A percentile compares a stretch with the other conserved stretches of the same genome.
Evolutionary conservation across 2,329 filamentous ascomycete genomes (phyloP).

Genomic region (Colletotrichum sp.): DNA sequence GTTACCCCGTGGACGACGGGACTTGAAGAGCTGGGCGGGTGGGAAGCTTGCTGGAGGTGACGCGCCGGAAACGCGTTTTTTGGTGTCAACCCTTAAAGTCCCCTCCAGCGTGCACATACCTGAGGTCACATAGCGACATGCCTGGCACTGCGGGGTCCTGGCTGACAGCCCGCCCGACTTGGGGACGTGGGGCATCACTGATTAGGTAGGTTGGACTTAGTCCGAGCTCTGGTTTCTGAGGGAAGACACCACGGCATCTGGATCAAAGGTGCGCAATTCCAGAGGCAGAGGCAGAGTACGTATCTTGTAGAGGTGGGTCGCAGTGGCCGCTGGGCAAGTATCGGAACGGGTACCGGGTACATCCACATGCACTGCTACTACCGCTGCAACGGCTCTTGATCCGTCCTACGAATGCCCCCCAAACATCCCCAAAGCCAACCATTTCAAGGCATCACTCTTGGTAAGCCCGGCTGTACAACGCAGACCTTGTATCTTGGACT

Average conservation of each 20-base stretch:
- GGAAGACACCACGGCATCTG: neutral
- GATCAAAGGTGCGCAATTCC: neutral
- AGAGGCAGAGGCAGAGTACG: neutral
- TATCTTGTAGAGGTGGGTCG: neutral
- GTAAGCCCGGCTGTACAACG: neutral
- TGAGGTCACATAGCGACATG: neutral
- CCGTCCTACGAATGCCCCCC: neutral
- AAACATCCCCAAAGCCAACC: neutral
- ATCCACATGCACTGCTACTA: constrained; percentile 11
- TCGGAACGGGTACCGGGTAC: constrained; percentile 10
- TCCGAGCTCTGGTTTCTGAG: neutral
- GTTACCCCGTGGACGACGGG: neutral
- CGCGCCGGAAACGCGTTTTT: constrained; percentile 9
- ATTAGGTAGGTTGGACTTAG: neutral
- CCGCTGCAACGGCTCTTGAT: constrained; percentile 8
- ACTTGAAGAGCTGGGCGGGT: neutral
- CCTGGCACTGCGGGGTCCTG: constrained; percentile 12
- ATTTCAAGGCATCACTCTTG: neutral
- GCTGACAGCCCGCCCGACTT: neutral
- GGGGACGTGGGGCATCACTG: neutral
- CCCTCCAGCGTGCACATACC: neutral
- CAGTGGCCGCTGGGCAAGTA: neutral
- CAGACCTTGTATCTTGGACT: neutral
- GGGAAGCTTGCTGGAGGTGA: neutral
- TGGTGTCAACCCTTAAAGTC: neutral